These are phyloP conservation scores for Venturia effusa DNA, from an alignment of 2,329 filamentous ascomycete genomes.

Conservation along the genomic window DNA sequence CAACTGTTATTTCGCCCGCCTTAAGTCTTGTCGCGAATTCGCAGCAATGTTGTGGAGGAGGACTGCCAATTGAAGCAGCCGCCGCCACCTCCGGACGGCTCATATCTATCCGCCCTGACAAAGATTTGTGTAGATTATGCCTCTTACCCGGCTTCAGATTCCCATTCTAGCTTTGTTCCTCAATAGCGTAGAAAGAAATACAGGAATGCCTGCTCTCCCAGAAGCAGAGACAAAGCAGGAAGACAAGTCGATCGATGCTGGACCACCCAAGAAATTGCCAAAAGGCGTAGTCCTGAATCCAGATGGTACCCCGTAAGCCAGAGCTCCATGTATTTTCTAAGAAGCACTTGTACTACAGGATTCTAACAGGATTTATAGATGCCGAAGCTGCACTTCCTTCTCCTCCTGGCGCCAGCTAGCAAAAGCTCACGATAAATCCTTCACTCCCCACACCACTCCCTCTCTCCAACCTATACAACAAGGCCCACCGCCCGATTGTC, in stretches of 20 bases:
- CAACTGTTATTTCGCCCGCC: background rate
- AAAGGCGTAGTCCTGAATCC: constrained; percentile 66
- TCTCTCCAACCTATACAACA: constrained; percentile 21
- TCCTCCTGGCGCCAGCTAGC: constrained; percentile 50
- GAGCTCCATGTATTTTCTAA: too few species aligned
- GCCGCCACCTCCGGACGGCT: background rate
- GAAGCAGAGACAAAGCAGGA: constrained; percentile 16
- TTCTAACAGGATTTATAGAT: too few species aligned
- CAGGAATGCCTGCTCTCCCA: constrained; percentile 27
- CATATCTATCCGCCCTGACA: constrained; percentile 11
- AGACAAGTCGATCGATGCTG: background rate
- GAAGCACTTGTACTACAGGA: too few species aligned
- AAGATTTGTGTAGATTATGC: constrained; percentile 17
- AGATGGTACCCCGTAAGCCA: constrained; percentile 71
- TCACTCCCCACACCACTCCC: constrained; percentile 27
- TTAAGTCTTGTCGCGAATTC: background rate
- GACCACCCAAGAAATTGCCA: constrained; percentile 32
- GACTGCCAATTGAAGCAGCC: background rate
- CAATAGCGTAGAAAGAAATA: constrained; percentile 25
- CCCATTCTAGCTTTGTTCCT: constrained; percentile 29
- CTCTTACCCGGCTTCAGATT: constrained; percentile 22
- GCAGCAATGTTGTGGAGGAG: background rate
- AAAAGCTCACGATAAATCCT: constrained; percentile 32
- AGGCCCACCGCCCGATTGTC: constrained; percentile 50
- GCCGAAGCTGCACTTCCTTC: constrained; percentile 58